Evolutionary conservation across 1,284 basidiomycete genomes (phyloP).

Genomic region (Anthracocystis walkeri): DNA sequence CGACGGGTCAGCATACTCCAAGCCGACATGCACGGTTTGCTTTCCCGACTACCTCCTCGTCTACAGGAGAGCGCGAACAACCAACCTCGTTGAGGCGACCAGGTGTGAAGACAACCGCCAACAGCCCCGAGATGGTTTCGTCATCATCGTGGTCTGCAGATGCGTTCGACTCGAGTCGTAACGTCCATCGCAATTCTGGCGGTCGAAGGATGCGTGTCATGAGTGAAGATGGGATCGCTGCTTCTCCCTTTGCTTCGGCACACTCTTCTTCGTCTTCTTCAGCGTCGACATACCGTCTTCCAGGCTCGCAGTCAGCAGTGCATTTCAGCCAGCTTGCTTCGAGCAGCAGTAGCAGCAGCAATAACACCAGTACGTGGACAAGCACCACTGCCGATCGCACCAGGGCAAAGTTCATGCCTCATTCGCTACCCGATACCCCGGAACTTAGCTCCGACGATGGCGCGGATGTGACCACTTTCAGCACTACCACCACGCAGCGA

Average conservation of each 20-base stretch:
- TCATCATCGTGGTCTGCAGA: constrained; percentile 13
- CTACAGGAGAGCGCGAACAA: not conserved
- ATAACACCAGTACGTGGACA: constrained; percentile 11
- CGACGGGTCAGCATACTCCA: constrained; percentile 29
- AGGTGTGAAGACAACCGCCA: constrained; percentile 19
- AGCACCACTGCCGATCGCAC: constrained; percentile 12
- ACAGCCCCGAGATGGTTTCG: constrained; percentile 30
- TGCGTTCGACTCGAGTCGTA: constrained; percentile 21
- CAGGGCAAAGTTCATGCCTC: constrained; percentile 4
- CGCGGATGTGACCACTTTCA: constrained; percentile 29
- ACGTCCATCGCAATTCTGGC: constrained; percentile 30
- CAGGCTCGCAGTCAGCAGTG: constrained; percentile 28
- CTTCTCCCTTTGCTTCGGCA: constrained; percentile 16
- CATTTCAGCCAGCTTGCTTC: constrained; percentile 23
- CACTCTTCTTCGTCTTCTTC: constrained; percentile 8
- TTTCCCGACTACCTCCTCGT: constrained; percentile 7
- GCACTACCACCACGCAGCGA: constrained; percentile 33
- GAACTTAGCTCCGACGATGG: constrained; percentile 54
- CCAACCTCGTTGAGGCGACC: constrained; percentile 1
- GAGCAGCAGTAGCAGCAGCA: not conserved
- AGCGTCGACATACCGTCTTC: constrained; percentile 19
- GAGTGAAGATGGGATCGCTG: constrained; percentile 51
- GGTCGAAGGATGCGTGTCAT: constrained; percentile 46
- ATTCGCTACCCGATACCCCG: constrained; percentile 47
- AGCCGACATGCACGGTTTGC: constrained; percentile 9